Evolutionary conservation across 2,329 filamentous ascomycete genomes (phyloP).

Genomic region (Penicillium sp.): DNA sequence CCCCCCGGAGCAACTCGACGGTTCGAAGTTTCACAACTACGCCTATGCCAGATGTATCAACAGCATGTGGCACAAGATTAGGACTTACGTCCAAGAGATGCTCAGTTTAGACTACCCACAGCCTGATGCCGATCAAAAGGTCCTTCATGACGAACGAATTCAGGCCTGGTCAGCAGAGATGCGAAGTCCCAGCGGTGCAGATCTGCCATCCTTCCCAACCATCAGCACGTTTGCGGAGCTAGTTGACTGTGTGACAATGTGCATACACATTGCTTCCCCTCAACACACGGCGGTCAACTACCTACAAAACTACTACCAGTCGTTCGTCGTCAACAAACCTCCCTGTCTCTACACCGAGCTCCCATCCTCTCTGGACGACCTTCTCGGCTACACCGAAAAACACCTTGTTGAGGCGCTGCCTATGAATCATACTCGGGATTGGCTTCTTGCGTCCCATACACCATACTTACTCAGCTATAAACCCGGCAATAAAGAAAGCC

Average conservation of each 20-base stretch:
- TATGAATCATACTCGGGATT: constrained; percentile 2
- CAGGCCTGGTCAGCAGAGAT: constrained; percentile 6
- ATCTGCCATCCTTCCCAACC: not conserved
- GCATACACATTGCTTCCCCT: constrained; percentile 11
- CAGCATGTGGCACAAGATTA: constrained; percentile 12
- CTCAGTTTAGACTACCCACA: constrained; percentile 1
- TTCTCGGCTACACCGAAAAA: constrained; percentile 3
- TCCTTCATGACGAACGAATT: constrained; percentile 2
- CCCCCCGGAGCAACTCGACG: constrained; percentile 8
- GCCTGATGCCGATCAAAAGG: not conserved
- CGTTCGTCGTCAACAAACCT: constrained; percentile 10
- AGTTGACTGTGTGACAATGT: constrained; percentile 12
- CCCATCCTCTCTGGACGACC: not conserved
- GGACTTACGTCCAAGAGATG: constrained; percentile 4
- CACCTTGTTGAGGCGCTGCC: constrained; percentile 7
- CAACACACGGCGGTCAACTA: constrained; percentile 13
- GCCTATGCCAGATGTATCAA: constrained; percentile 11
- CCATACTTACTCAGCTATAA: constrained; percentile 2
- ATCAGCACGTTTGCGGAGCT: constrained; percentile 4
- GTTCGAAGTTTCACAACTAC: constrained; percentile 10
- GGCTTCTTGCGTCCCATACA: constrained; percentile 6
- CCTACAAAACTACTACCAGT: constrained; percentile 12
- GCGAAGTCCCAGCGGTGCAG: not conserved
- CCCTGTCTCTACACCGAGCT: constrained; percentile 3
- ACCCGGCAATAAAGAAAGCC: constrained; percentile 2